These are phyloP conservation scores for Rhypophila decipiens DNA, from an alignment of 495 filamentous ascomycete genomes.

Conservation along the genomic window DNA sequence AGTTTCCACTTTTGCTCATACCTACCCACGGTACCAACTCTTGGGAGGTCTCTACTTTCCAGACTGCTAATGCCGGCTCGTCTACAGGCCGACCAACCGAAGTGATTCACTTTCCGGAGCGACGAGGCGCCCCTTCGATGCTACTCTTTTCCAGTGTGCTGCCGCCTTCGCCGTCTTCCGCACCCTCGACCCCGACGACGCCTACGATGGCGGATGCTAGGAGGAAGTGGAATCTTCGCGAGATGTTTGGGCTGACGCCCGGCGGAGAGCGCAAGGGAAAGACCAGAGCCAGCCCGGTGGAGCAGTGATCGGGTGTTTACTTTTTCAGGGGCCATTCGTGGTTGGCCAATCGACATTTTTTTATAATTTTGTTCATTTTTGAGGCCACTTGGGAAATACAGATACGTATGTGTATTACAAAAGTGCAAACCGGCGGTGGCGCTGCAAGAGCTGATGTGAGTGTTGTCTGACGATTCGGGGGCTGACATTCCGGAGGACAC, in stretches of 20 bases:
- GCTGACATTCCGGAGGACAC: too few species aligned
- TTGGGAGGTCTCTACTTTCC: not conserved
- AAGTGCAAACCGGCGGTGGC: too few species aligned
- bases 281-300: not conserved
- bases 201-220: slow-evolving; percentile 4
- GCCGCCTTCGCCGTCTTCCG: slow-evolving; percentile 2
- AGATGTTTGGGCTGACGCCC: slow-evolving; percentile 9
- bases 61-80: not conserved
- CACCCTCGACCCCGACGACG: not conserved
- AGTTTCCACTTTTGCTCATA: too few species aligned
- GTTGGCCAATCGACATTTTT: too few species aligned
- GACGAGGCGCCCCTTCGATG: not conserved
- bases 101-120: slow-evolving; percentile 10
- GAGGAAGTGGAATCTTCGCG: slow-evolving; percentile 14
- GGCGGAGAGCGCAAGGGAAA: slow-evolving; percentile 12
- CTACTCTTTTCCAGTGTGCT: slow-evolving; percentile 4
- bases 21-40: too few species aligned
- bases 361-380: too few species aligned
- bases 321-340: too few species aligned
- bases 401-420: too few species aligned
- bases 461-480: too few species aligned
- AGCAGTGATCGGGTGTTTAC: not conserved
- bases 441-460: too few species aligned
- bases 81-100: slow-evolving; percentile 17
- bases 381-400: too few species aligned